phyloP scores from a whole-genome alignment of 176 grass and related monocot species.

The Oropetium thomaeum region DNA sequence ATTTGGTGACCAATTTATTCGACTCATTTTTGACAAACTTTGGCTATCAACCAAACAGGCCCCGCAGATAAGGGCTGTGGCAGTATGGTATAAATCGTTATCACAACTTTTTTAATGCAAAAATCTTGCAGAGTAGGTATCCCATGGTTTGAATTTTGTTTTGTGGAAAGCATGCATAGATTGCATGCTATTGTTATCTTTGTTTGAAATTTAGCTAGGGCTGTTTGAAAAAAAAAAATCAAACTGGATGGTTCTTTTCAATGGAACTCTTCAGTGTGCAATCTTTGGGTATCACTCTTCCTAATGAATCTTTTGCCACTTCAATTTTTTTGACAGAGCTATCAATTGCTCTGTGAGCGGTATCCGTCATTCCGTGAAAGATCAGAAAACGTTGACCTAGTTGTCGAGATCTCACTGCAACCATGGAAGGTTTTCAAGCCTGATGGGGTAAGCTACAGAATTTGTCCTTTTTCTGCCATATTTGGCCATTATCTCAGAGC shows the following conservation, averaged over 20 bases:
- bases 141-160: background rate
- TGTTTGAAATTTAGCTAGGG: background rate
- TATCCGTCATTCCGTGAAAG: constrained; percentile 97
- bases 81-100: background rate
- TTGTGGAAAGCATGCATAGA: background rate
- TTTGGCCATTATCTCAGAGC: constrained; percentile 23
- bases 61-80: background rate
- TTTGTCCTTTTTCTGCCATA: constrained; percentile 25
- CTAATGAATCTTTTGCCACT: background rate
- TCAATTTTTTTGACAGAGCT: constrained; percentile 60
- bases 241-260: background rate
- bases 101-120: background rate
- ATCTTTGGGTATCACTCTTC: background rate
- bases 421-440: constrained; percentile 99
- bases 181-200: background rate
- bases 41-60: no score
- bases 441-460: constrained; percentile 69
- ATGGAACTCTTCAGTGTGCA: background rate
- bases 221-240: background rate
- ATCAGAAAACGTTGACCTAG: constrained; percentile 95
- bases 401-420: constrained; percentile 98
- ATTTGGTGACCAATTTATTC: no score
- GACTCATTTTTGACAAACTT: no score
- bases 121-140: background rate
- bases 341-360: constrained; percentile 75